Base-by-base conservation (phyloP, 169 alveolate genomes). In the Plasmodium adleri region DNA sequence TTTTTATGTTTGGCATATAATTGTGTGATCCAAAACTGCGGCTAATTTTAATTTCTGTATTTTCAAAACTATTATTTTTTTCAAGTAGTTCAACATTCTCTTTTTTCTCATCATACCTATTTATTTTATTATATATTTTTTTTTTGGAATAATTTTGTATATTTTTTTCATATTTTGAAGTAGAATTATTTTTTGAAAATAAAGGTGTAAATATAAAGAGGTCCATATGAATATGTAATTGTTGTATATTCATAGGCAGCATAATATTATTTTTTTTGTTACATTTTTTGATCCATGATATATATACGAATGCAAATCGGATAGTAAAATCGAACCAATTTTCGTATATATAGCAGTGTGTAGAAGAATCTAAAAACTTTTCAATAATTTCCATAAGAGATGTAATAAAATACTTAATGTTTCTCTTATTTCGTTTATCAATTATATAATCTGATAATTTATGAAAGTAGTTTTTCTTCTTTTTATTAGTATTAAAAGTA, bases 251-350 rank as follows among this genome's bases (percentile, higher is more conserved):
- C 10, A 8, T 73, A 15, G 92, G 92, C 24, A 86, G 17, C 47
- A 39, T 39, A 43, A 72, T 32, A 47, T 13, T 63, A 15, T 70
- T 60, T n/a, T 17, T 70, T 70, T 60, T 59, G 39, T 86, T 71
- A 7, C 59, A 26, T 58, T 49, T 86, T 70, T 86, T 86, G 52
- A 86, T 71, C 92, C 92, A 86, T n/a, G 86, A 64, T 72, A 72
- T 72, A 67, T 86, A 86, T 22, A 86, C 92, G 63, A 86, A 86
- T 13, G 87, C 75, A 71, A 86, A 86, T 20, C 92, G 22, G 64
- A 86, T 86, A 9, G 87, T 26, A 72, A 86, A 86, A 52, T 86
- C 92, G 32, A 86, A 86, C 92, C 92, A 86, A 32, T 86, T 86
- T 86, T 86, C 88, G 66, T 86, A 71, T 15, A 86, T 71, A 47